Evolutionary conservation across 75 land plant genomes (phyloP).

Genomic region (Picea sitchensis): DNA sequence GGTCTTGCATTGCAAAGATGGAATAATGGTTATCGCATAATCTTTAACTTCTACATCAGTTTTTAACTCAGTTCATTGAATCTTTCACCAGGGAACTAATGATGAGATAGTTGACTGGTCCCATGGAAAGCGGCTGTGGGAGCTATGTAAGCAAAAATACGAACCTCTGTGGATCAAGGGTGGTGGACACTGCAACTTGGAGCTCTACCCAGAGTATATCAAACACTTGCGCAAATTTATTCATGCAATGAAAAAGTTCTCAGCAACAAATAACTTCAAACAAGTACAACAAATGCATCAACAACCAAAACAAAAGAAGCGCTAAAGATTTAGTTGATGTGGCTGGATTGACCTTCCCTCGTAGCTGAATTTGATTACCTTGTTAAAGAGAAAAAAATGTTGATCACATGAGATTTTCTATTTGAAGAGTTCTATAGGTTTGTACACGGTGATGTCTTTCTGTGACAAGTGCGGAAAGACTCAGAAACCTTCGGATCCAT

Average conservation of each 20-base stretch:
- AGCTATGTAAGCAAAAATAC: constrained; percentile 74
- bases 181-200: constrained; percentile 92
- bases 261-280: neutral
- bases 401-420: no score
- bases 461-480: no score
- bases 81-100: constrained; percentile 62
- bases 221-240: constrained; percentile 81
- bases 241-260: constrained; percentile 50
- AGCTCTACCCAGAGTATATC: constrained; percentile 90
- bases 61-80: neutral
- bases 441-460: no score
- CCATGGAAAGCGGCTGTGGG: constrained; percentile 87
- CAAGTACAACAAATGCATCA: no score
- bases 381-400: no score
- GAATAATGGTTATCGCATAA: neutral
- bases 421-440: no score
- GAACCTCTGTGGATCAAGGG: constrained; percentile 93
- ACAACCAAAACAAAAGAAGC: no score
- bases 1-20: no score
- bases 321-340: no score
- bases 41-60: neutral
- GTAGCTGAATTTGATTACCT: no score
- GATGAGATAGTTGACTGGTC: constrained; percentile 94
- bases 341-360: no score
- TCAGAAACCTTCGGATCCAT: no score